Evolutionary conservation across 1,139 yeast genomes (phyloP).

Genomic region (Spencermartinsiella ligniputridi): DNA sequence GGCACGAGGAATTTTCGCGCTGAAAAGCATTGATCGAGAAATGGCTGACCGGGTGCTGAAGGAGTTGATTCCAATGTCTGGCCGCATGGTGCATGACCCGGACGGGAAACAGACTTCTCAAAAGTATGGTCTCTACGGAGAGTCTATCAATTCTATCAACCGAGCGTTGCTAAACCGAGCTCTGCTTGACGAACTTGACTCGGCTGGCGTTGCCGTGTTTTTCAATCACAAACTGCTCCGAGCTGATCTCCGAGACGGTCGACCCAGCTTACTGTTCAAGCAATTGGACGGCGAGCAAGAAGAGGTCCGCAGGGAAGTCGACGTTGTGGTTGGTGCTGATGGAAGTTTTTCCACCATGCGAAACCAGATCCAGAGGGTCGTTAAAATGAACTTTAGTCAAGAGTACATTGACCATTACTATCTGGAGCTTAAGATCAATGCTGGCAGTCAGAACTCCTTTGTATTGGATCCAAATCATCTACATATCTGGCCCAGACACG

Average conservation of each 20-base stretch:
- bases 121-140: constrained; percentile 78
- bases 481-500: constrained; percentile 90
- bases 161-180: constrained; percentile 62
- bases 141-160: constrained; percentile 80
- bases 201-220: constrained; percentile 41
- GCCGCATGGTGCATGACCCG: constrained; percentile 80
- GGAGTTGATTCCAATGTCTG: constrained; percentile 76
- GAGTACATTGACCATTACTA: constrained; percentile 83
- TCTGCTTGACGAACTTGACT: constrained; percentile 59
- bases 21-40: constrained; percentile 54
- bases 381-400: constrained; percentile 66
- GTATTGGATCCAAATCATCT: constrained; percentile 68
- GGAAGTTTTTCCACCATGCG: constrained; percentile 81
- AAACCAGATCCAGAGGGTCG: constrained; percentile 58
- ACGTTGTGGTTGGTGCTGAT: constrained; percentile 75
- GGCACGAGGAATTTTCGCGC: constrained; percentile 71
- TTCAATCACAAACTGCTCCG: constrained; percentile 56
- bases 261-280: constrained; percentile 9
- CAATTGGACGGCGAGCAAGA: constrained; percentile 8
- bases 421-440: constrained; percentile 70
- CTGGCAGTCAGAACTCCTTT: constrained; percentile 34
- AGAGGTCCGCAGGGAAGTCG: constrained; percentile 36
- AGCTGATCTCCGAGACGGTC: constrained; percentile 13
- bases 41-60: constrained; percentile 54
- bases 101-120: constrained; percentile 66